These are phyloP conservation scores for Schwanniomyces vanrijiae DNA, from an alignment of 805 yeast genomes.

Conservation along the genomic window DNA sequence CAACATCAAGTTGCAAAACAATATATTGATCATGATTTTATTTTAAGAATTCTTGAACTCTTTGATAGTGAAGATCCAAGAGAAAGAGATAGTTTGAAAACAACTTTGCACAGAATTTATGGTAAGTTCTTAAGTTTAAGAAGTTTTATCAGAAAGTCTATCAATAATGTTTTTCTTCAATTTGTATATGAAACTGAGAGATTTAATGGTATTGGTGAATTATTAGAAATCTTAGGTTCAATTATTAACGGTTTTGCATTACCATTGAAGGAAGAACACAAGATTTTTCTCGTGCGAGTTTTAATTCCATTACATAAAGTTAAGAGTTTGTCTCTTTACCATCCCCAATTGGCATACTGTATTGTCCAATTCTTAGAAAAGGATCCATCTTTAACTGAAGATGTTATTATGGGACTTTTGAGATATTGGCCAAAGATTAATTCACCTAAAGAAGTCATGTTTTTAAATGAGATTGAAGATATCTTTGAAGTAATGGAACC, in stretches of 20 bases:
- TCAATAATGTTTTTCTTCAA: constrained; percentile 88
- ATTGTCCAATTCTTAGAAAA: constrained; percentile 95
- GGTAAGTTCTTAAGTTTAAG: constrained; percentile 91
- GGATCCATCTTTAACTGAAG: constrained; percentile 89
- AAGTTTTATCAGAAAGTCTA: constrained; percentile 87
- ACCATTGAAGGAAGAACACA: constrained; percentile 96
- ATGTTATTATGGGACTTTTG: constrained; percentile 90
- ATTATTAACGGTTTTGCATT: constrained; percentile 97
- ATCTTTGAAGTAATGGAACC: constrained; percentile 96
- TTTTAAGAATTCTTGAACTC: constrained; percentile 75
- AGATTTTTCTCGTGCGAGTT: constrained; percentile 81
- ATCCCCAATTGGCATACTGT: constrained; percentile 96
- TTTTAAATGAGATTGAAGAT: constrained; percentile 92
- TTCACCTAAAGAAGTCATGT: constrained; percentile 94
- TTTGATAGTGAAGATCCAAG: constrained; percentile 97
- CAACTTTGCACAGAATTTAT: constrained; percentile 92
- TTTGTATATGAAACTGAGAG: constrained; percentile 94
- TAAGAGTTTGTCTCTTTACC: constrained; percentile 83
- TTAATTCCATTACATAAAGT: constrained; percentile 92
- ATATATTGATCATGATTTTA: constrained; percentile 88
- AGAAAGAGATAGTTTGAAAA: constrained; percentile 92
- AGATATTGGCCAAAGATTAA: constrained; percentile 97
- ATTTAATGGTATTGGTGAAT: constrained; percentile 93
- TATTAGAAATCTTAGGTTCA: constrained; percentile 91
- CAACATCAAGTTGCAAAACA: constrained; percentile 91